These are phyloP conservation scores for Candida arabinofermentans DNA, from an alignment of 805 yeast genomes.

Conservation along the genomic window DNA sequence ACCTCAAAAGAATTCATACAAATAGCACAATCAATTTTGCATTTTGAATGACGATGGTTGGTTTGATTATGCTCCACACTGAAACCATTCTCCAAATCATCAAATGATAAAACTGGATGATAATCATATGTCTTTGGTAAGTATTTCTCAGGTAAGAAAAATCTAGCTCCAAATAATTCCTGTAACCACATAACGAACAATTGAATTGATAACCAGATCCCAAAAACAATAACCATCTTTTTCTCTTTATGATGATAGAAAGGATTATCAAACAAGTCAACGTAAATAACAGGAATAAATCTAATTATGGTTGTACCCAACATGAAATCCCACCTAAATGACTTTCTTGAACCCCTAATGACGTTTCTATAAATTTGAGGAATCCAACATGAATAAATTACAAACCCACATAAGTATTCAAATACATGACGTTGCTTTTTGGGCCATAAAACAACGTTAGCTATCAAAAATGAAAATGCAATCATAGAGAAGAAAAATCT, in stretches of 20 bases:
- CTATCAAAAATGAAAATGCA: constrained; percentile 50
- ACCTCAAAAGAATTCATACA: constrained; percentile 80
- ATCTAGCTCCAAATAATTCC: constrained; percentile 69
- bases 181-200: constrained; percentile 57
- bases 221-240: constrained; percentile 41
- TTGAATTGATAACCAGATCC: constrained; percentile 60
- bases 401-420: constrained; percentile 51
- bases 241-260: constrained; percentile 67
- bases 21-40: constrained; percentile 76
- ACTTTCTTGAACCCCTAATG: constrained; percentile 60
- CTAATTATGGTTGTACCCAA: constrained; percentile 62
- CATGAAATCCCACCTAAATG: constrained; percentile 74
- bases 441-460: constrained; percentile 65
- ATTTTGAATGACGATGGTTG: constrained; percentile 33
- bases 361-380: constrained; percentile 85
- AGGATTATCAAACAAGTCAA: constrained; percentile 48
- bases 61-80: constrained; percentile 44
- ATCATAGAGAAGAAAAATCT: constrained; percentile 52
- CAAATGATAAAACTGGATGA: constrained; percentile 59
- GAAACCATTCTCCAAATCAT: constrained; percentile 62
- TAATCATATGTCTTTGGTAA: constrained; percentile 84
- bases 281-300: constrained; percentile 60
- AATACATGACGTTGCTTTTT: constrained; percentile 45
- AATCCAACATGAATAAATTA: constrained; percentile 73
- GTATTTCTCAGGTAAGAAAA: constrained; percentile 70